Conservation (phyloP, 352 stramenopile genomes). For the Phytophthora constricta region DNA sequence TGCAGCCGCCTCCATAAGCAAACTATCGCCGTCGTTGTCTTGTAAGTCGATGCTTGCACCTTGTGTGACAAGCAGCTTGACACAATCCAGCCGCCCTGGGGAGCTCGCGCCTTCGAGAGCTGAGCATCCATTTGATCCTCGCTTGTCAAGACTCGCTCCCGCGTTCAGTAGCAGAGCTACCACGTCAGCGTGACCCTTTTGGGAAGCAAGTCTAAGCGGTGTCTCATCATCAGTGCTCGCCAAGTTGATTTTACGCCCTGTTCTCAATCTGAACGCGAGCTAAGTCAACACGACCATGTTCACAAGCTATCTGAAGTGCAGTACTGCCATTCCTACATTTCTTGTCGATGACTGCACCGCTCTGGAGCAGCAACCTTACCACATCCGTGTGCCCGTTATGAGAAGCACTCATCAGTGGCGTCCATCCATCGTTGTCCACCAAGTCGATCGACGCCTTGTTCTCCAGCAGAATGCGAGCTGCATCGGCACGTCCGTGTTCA, state of each 20-base stretch:
- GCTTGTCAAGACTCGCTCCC: background rate
- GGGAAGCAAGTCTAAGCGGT: background rate
- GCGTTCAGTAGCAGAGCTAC: background rate
- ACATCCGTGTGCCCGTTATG: background rate
- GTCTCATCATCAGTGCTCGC: background rate
- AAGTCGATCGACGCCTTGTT: background rate
- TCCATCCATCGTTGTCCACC: background rate
- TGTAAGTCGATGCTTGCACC: background rate
- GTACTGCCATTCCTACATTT: background rate
- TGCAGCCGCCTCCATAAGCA: background rate
- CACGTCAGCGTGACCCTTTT: background rate
- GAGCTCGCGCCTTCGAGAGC: background rate
- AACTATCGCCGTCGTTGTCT: background rate
- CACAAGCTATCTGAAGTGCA: background rate
- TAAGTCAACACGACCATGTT: background rate
- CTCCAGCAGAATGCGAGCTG: background rate
- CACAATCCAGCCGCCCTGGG: background rate
- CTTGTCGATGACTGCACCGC: slow-evolving; percentile 1
- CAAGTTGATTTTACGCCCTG: background rate
- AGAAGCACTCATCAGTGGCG: slow-evolving; percentile 2
- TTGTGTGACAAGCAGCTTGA: background rate
- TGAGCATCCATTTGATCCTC: background rate
- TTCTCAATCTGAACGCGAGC: background rate
- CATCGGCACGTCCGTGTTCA: background rate
- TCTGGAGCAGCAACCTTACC: background rate